Conservation (phyloP, 768 basidiomycete genomes). For the Mycena crocata region DNA sequence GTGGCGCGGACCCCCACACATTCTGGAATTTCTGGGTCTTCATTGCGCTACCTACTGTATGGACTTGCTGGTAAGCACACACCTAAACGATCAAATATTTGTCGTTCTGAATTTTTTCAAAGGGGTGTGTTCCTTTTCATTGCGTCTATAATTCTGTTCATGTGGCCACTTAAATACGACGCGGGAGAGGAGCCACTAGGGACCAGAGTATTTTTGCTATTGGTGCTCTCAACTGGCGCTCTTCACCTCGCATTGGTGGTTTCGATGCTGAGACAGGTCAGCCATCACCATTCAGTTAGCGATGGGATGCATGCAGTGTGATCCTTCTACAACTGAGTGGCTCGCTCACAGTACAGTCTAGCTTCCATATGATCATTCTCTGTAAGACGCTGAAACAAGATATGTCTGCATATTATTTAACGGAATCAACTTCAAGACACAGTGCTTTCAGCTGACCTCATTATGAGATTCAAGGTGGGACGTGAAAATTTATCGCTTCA, state of each 20-base stretch:
- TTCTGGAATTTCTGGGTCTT: constrained; percentile 22
- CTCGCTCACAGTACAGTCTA: too few relatives aligned
- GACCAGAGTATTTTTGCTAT: constrained; percentile 1
- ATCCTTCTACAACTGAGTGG: too few relatives aligned
- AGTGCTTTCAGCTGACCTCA: too few relatives aligned
- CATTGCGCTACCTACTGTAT: constrained; percentile 12
- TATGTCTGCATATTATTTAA: too few relatives aligned
- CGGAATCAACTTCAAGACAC: too few relatives aligned
- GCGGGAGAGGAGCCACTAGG: background rate
- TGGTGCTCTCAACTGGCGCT: background rate
- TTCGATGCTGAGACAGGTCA: constrained; percentile 9
- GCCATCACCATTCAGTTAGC: background rate
- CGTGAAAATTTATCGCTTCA: too few relatives aligned
- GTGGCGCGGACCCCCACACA: background rate
- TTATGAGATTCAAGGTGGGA: too few relatives aligned
- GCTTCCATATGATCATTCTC: too few relatives aligned
- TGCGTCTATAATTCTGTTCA: constrained; percentile 14
- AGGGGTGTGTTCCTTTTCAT: constrained; percentile 21
- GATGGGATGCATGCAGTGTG: background rate
- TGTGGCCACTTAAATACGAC: constrained; percentile 12
- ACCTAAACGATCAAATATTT: too few relatives aligned
- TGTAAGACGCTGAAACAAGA: too few relatives aligned
- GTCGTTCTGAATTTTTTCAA: background rate
- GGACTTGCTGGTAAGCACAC: constrained; percentile 24
- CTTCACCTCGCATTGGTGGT: constrained; percentile 16